A percentile compares a stretch with the other conserved stretches of the same genome.
Evolutionary conservation across 257 asterid genomes (phyloP).

Genomic region (Ajuga chamaepitys): DNA sequence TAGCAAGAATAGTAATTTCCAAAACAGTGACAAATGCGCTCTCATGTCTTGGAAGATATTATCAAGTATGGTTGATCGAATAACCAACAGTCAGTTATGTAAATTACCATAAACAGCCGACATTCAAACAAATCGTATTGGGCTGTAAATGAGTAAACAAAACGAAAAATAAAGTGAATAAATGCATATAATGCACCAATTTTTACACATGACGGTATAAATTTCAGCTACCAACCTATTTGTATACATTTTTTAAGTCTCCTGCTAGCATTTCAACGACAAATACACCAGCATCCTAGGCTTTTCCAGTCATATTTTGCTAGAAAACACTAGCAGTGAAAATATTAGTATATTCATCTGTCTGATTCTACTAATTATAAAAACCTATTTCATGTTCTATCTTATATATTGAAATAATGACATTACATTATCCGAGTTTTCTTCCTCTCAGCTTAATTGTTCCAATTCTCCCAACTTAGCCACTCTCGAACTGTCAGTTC

Average conservation of each 20-base stretch:
- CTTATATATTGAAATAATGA: neutral
- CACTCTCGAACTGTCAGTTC: neutral
- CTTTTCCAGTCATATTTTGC: neutral
- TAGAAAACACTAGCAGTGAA: neutral
- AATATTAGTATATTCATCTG: neutral
- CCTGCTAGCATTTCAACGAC: neutral
- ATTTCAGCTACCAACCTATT: neutral
- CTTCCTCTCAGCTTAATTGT: neutral
- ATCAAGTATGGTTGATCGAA: too few relatives aligned
- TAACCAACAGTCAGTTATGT: too few relatives aligned
- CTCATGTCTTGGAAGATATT: too few relatives aligned
- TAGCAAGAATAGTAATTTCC: neutral
- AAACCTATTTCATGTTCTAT: neutral
- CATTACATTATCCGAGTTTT: neutral
- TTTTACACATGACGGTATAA: neutral
- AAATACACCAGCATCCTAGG: neutral
- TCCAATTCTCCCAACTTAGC: neutral
- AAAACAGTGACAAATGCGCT: too few relatives aligned
- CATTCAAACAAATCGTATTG: neutral
- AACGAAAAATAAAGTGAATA: neutral
- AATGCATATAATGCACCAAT: neutral
- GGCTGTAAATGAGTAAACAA: neutral
- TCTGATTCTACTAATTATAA: neutral
- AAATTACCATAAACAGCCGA: neutral
- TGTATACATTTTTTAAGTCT: neutral